Base-by-base conservation (phyloP, 331 rosid genomes). In the Quercus phellos region DNA sequence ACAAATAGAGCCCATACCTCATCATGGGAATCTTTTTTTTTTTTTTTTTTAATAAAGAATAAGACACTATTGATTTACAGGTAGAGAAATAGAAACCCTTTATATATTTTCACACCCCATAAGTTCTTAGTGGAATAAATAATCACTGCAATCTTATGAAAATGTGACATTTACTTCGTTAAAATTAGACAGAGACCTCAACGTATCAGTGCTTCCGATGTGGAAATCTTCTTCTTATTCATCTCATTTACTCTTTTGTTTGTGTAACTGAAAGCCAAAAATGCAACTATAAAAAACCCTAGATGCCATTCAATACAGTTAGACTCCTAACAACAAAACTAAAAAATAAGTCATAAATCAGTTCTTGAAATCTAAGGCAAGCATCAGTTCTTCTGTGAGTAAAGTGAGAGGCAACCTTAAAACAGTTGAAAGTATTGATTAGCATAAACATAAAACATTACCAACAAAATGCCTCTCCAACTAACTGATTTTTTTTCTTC, bases 241-340 rank as follows among this genome's bases (percentile, higher is more conserved):
- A 67, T 79, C 35, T 27, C 69, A 51, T 76, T 54, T 19, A 1
- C 8, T 7, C 21, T 32, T 18, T 30, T 68, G 14, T 26, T 46
- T 27, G n/a, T 53, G 61, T 35, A 77, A 66, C 70, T 51, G 19
- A 5, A 6, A 26, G 21, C 14, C 14, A 59, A 51, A 59, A 51
- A 59, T 74, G 53, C 75, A 79, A 74, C 60, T 80, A 72, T 29
- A 51, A 50, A 66, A 72, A 86, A 50, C 87, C 90, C 86, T 84
- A 84, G 81, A 71, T 70, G 21, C 59, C 79, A 60, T 72, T 38
- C 53, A n/a, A 38, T 38, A 38, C 46, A 7, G 12, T 58, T 27
- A 68, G 21, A 19, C 70, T 68, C 50, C 53, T 16, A 59, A 35
- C 76, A 32, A 10, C 18, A 12, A 30, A 26, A 78, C 16, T 35